phyloP scores from a whole-genome alignment of 2,329 filamentous ascomycete species.

The Aspergillus sojae region DNA sequence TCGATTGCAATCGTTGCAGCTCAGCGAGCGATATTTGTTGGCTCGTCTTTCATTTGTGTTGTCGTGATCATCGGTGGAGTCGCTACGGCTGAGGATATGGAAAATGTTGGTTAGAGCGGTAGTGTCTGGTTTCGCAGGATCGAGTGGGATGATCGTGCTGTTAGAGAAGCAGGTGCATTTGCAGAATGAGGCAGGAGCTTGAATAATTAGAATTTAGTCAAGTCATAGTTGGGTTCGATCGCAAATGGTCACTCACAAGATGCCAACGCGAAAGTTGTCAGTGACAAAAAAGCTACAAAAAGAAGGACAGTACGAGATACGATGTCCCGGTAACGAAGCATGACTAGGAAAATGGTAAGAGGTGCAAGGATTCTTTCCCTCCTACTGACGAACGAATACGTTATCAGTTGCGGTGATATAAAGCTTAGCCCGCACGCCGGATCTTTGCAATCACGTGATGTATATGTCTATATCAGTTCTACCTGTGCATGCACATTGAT shows the following conservation, averaged over 20 bases:
- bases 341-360: conserved; percentile 13
- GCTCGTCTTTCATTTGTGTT: conserved; percentile 28
- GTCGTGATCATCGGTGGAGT: conserved; percentile 18
- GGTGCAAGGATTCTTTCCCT: not conserved
- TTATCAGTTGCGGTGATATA: not conserved
- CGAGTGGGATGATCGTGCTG: conserved; percentile 68
- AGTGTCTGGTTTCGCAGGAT: conserved; percentile 40
- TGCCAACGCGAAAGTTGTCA: conserved; percentile 34
- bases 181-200: conserved; percentile 64
- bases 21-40: conserved; percentile 47
- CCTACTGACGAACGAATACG: not conserved
- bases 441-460: not conserved
- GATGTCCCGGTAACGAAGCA: conserved; percentile 21
- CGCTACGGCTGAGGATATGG: conserved; percentile 23
- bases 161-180: conserved; percentile 72
- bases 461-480: not conserved
- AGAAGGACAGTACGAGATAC: conserved; percentile 27
- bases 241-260: conserved; percentile 35
- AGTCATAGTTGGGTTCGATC: not conserved
- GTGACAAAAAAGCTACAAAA: conserved; percentile 28
- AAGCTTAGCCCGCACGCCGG: not conserved
- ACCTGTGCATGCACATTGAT: too few species aligned
- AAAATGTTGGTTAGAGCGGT: conserved; percentile 25
- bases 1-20: conserved; percentile 68
- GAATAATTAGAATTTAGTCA: not conserved